These are phyloP conservation scores for Neonectria ditissima DNA, from an alignment of 2,329 filamentous ascomycete species.

Conservation along the genomic window DNA sequence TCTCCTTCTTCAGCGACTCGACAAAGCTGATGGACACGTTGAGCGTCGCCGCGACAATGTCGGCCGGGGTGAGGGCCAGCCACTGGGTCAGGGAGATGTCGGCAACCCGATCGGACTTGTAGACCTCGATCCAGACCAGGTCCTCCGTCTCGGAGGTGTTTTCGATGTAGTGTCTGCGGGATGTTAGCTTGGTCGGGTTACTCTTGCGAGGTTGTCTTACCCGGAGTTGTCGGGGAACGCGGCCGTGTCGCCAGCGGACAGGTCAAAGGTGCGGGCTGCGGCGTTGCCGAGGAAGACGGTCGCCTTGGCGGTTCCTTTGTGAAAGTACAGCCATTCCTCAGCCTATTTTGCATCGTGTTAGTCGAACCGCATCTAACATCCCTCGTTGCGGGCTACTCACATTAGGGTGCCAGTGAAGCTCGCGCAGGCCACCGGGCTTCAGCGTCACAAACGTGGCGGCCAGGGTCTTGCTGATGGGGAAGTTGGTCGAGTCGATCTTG, in stretches of 20 bases:
- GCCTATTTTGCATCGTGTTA: slow-evolving; percentile 55
- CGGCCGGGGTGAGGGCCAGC: slow-evolving; percentile 74
- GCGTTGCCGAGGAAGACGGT: slow-evolving; percentile 73
- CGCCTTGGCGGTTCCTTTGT: slow-evolving; percentile 69
- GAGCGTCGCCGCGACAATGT: slow-evolving; percentile 70
- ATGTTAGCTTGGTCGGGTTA: neutral
- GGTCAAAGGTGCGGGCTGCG: slow-evolving; percentile 75
- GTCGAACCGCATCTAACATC: neutral
- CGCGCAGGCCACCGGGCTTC: slow-evolving; percentile 71
- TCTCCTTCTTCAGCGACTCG: slow-evolving; percentile 70
- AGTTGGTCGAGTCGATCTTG: slow-evolving; percentile 75
- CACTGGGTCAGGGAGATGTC: slow-evolving; percentile 77
- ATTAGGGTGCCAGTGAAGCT: slow-evolving; percentile 78
- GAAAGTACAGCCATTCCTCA: slow-evolving; percentile 80
- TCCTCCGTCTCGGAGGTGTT: slow-evolving; percentile 74
- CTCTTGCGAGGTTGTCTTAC: slow-evolving; percentile 45
- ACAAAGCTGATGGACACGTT: slow-evolving; percentile 70
- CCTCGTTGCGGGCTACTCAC: slow-evolving; percentile 48
- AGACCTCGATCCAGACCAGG: slow-evolving; percentile 76
- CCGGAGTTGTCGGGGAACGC: slow-evolving; percentile 75
- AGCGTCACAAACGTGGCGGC: slow-evolving; percentile 73
- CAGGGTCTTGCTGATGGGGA: slow-evolving; percentile 74
- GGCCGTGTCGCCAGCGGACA: slow-evolving; percentile 74
- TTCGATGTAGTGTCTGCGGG: slow-evolving; percentile 72
- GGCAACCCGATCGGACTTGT: slow-evolving; percentile 74